Base-by-base conservation (phyloP, 2,329 filamentous ascomycete genomes). In the Cercospora beticola region DNA sequence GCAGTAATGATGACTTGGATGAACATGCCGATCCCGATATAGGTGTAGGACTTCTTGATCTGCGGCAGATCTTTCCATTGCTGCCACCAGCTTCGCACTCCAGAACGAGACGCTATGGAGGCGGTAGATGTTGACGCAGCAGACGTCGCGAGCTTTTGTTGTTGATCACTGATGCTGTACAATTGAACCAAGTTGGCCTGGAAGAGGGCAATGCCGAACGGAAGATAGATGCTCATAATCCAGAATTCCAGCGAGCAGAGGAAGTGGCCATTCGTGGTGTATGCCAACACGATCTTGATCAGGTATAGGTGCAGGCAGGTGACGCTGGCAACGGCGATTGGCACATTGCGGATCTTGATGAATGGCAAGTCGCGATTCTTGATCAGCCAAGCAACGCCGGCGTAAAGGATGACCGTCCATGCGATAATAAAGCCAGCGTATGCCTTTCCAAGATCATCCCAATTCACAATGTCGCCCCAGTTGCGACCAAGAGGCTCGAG, bases 171-270 rank as follows among this genome's bases (percentile, higher is more conserved):
- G 36, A 72, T 67, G 49, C 71, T 74, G 18, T 89, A 82, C 64
- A 90, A 87, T 65, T 87, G 86, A 73, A 82, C 85, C 75, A 89
- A 89, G 68, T 86, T 86, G 23, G 87, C 88, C 74, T 90, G 88
- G 75, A 90, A 90, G 5, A 91, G 79, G 7, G 87, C 88, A 65
- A 91, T 87, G 26, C 89, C 88, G 59, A 88, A 84, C 10, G 89
- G 89, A 3, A 90, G 80, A 76, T 87, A 89, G 65, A 88, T 82
- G 70, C 86, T 85, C 89, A 91, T 91, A 77, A 89, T 83, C 87
- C 88, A 91, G 76, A 84, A 91, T 77, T 89, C 86, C 16, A 82
- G 81, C 21, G 83, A 80, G 63, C 86, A 86, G 0, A 87, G 85
- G 70, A 76, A 79, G 59, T 75, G 70, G 43, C 78, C 78, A 69